These are phyloP conservation scores for Pseudotsuga menziesii DNA, from an alignment of 75 land plant genomes.

Conservation along the genomic window DNA sequence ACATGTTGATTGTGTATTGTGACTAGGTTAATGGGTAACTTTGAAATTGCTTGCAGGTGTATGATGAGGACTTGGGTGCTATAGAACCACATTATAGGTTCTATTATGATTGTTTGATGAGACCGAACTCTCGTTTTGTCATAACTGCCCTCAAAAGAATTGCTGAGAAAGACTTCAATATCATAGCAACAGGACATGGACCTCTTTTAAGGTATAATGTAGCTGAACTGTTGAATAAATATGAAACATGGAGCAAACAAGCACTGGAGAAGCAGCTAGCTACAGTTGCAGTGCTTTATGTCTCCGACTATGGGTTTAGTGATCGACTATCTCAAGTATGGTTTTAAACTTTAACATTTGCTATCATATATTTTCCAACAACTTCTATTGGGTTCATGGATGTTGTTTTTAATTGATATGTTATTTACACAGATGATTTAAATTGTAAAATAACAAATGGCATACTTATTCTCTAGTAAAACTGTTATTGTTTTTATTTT, in stretches of 20 bases:
- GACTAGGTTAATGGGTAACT: neutral
- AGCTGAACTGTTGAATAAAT: conserved; percentile 41
- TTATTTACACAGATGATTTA: neutral
- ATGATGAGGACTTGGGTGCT: conserved; percentile 46
- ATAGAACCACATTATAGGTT: conserved; percentile 55
- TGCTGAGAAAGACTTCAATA: conserved; percentile 27
- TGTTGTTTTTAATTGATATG: neutral
- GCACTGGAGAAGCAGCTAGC: conserved; percentile 50
- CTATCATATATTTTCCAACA: neutral
- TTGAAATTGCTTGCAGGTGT: conserved; percentile 24
- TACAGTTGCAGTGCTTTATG: conserved; percentile 46
- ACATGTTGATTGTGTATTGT: neutral
- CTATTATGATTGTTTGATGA: conserved; percentile 56
- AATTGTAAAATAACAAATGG: neutral
- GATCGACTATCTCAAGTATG: conserved; percentile 52
- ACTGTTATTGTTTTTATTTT: neutral
- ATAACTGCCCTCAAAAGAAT: conserved; percentile 38
- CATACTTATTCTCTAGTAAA: neutral
- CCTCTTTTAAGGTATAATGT: conserved; percentile 43
- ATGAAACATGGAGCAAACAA: conserved; percentile 51
- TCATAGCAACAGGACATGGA: conserved; percentile 47
- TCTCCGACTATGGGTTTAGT: conserved; percentile 52
- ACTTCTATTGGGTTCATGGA: neutral
- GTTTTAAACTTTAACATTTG: neutral
- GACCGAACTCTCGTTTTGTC: conserved; percentile 46